A percentile compares a stretch with the other conserved stretches of the same genome.
phyloP scores from a whole-genome alignment of 768 basidiomycete genomes.

The Suillus bovinus region DNA sequence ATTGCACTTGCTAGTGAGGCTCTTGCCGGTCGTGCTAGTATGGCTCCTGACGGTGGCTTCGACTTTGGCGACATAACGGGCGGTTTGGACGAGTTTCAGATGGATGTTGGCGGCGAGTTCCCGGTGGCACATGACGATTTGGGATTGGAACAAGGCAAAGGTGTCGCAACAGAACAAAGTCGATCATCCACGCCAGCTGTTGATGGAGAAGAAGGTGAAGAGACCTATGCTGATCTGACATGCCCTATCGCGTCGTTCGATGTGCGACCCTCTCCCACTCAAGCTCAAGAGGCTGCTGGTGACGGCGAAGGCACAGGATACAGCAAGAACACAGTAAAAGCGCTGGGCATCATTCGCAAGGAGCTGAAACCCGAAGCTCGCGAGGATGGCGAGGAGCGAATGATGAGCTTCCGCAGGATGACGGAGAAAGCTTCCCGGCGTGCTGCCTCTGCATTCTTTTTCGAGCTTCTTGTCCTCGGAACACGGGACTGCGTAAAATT shows the following conservation, averaged over 20 bases:
- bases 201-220: constrained; percentile 64
- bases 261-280: constrained; percentile 54
- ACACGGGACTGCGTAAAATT: constrained; percentile 91
- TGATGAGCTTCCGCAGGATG: constrained; percentile 76
- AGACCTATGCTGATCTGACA: constrained; percentile 63
- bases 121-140: constrained; percentile 31
- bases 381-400: constrained; percentile 53
- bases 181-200: constrained; percentile 67
- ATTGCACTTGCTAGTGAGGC: constrained; percentile 56
- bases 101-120: constrained; percentile 59
- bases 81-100: constrained; percentile 67
- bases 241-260: constrained; percentile 88
- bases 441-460: constrained; percentile 96
- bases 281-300: constrained; percentile 43
- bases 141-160: constrained; percentile 43
- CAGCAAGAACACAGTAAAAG: constrained; percentile 88
- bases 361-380: constrained; percentile 60
- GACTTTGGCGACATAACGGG: constrained; percentile 61
- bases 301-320: constrained; percentile 71
- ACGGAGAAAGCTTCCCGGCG: constrained; percentile 86
- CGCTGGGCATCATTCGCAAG: constrained; percentile 69
- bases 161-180: constrained; percentile 56
- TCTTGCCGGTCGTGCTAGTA: constrained; percentile 51
- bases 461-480: constrained; percentile 91
- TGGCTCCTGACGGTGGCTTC: constrained; percentile 56